Conservation (phyloP, 495 filamentous ascomycete genomes). For the Zalerion maritima region DNA sequence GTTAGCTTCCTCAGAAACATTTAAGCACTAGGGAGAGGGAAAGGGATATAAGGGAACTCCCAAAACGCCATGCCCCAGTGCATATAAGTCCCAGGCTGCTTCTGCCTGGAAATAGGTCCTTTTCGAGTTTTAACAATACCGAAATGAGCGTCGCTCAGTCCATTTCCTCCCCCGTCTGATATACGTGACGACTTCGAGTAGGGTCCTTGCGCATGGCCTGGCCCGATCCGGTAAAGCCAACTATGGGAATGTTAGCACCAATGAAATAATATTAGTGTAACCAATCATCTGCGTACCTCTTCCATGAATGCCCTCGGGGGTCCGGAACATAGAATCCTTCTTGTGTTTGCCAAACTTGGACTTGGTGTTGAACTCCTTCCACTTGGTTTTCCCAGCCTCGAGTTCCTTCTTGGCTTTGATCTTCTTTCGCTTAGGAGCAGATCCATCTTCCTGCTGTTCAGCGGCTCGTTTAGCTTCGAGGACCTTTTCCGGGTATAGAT, state of each 20-base stretch:
- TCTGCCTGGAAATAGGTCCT: too few relatives aligned
- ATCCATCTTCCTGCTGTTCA: slow-evolving; percentile 17
- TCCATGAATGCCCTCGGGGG: slow-evolving; percentile 68
- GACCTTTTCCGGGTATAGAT: slow-evolving; percentile 67
- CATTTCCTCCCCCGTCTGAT: slow-evolving; percentile 68
- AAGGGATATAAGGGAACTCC: too few relatives aligned
- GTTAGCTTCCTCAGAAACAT: too few relatives aligned
- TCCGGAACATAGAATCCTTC: slow-evolving; percentile 97
- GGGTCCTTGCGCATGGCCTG: slow-evolving; percentile 89
- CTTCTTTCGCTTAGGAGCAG: slow-evolving; percentile 44
- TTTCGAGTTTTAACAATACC: too few relatives aligned
- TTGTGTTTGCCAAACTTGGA: slow-evolving; percentile 55
- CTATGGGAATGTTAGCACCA: slow-evolving; percentile 36
- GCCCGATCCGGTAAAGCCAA: slow-evolving; percentile 91
- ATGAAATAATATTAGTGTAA: slow-evolving; percentile 5
- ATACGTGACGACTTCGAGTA: slow-evolving; percentile 69
- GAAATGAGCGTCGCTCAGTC: too few relatives aligned
- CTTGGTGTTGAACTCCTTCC: slow-evolving; percentile 80
- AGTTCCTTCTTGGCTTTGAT: slow-evolving; percentile 83
- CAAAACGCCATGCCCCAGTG: too few relatives aligned
- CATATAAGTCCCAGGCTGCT: too few relatives aligned
- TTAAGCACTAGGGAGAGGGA: too few relatives aligned
- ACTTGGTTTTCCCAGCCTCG: slow-evolving; percentile 81
- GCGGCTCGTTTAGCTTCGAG: slow-evolving; percentile 42
- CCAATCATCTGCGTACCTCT: slow-evolving; percentile 46